Base-by-base conservation (phyloP, 768 basidiomycete species). In the Suillus occidentalis region DNA sequence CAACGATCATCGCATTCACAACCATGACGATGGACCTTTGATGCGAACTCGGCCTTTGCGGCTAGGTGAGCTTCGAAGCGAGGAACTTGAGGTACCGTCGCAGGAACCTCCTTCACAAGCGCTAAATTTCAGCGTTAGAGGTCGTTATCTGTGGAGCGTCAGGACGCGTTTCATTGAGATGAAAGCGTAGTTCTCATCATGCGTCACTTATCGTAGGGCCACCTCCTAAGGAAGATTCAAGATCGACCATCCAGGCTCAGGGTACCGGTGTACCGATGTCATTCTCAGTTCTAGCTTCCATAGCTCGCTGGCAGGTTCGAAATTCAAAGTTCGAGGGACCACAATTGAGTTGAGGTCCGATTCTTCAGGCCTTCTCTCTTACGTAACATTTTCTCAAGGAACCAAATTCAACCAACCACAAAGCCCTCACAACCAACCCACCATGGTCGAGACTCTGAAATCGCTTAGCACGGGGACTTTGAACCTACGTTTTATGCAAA, bases 401-500 rank as follows among this genome's bases (percentile, higher is more conserved):
- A 43, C 52, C 9, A 28, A 53, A 53, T 18, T 18, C 49, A 13
- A 55, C 31, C 20, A 55, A 28, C 31, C 43, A 47, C 2, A 2
- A 31, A 3, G 4, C 31, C 31, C 31, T 28, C 18, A 6, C 28
- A 52, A 28, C 4, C 28, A 22, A 58, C 60, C 36, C 31, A 53
- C 55, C 34, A 73, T 75, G 75, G 65, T 49, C 40, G 77, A 77
- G 37, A 28, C 50, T 16, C 25, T 16, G 50, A 88, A 87, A 74
- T 42, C 82, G 3, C 79, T 90, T 43, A 90, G 89, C 74, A 83
- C 81, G 34, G 82, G 87, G 36, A 89, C 89, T 0, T 79, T 90
- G 10, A 84, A 85, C 68, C 80, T 91, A 52, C 84, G 85, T 2
- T 90, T 90, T 72, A 90, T 90, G 89, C 89, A 89, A 73, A 89